Evolutionary conservation across 768 basidiomycete species (phyloP).

Genomic region (Cystobasidium onofrii): DNA sequence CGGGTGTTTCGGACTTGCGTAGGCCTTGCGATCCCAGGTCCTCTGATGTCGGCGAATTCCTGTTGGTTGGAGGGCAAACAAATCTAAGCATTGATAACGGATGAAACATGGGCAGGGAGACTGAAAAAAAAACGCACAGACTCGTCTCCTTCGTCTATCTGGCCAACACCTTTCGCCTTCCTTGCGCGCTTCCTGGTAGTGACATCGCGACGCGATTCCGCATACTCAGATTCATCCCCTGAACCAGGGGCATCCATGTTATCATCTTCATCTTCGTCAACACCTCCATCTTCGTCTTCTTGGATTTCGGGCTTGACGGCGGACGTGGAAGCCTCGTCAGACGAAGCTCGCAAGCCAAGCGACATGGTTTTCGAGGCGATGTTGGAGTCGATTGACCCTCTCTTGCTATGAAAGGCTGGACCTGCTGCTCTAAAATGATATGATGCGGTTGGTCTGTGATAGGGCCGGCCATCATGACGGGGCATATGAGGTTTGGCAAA

Average conservation of each 20-base stretch:
- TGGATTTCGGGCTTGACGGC: background rate
- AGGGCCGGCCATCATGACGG: background rate
- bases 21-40: background rate
- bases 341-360: background rate
- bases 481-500: background rate
- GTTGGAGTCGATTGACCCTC: background rate
- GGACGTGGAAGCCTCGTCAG: background rate
- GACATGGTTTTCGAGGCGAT: background rate
- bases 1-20: background rate
- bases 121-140: background rate
- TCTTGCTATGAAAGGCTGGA: background rate
- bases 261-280: background rate
- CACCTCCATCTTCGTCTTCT: background rate
- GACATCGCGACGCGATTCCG: background rate
- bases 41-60: background rate
- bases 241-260: background rate
- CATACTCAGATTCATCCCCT: conserved; percentile 9
- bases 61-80: too few relatives aligned
- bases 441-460: background rate
- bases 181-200: background rate
- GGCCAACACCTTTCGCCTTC: background rate
- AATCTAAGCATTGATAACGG: too few relatives aligned
- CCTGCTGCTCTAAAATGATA: background rate
- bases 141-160: background rate
- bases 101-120: too few relatives aligned